Evolutionary conservation across 805 yeast species (phyloP).

Genomic region (Teunomyces cretensis): DNA sequence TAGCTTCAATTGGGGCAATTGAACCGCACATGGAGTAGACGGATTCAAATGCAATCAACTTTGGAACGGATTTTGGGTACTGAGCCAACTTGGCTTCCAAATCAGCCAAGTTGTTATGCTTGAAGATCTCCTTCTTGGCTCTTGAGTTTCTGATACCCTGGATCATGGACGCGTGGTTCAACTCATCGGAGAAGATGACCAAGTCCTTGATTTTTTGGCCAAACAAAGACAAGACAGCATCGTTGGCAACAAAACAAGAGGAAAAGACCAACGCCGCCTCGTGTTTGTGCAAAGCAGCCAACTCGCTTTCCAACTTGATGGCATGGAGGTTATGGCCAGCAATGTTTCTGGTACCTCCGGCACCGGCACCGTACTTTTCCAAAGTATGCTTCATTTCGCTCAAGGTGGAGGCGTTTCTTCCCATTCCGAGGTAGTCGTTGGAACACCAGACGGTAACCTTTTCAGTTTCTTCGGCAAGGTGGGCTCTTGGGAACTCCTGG

Average conservation of each 20-base stretch:
- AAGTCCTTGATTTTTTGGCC: constrained; percentile 89
- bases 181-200: constrained; percentile 88
- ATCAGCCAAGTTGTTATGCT: constrained; percentile 84
- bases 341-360: constrained; percentile 98
- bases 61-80: constrained; percentile 87
- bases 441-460: constrained; percentile 99
- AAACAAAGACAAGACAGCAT: constrained; percentile 84
- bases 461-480: constrained; percentile 68
- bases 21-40: constrained; percentile 99
- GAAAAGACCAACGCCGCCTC: constrained; percentile 94
- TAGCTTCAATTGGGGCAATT: constrained; percentile 86
- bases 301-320: constrained; percentile 78
- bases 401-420: constrained; percentile 72
- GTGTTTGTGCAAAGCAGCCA: constrained; percentile 90
- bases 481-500: constrained; percentile 90
- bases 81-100: constrained; percentile 74
- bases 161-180: constrained; percentile 98
- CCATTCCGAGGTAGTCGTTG: constrained; percentile 95
- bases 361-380: constrained; percentile 94
- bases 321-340: constrained; percentile 96
- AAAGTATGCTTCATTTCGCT: constrained; percentile 75
- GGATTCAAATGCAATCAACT: constrained; percentile 93
- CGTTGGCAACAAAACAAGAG: constrained; percentile 96
- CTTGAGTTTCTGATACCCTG: constrained; percentile 91
- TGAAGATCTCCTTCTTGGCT: constrained; percentile 83